Percentiles rank a stretch among this genome's conserved stretches.
Evolutionary conservation across 192 early-diverging fungal species (phyloP).

Genomic region (Gorgonomyces haynaldii): DNA sequence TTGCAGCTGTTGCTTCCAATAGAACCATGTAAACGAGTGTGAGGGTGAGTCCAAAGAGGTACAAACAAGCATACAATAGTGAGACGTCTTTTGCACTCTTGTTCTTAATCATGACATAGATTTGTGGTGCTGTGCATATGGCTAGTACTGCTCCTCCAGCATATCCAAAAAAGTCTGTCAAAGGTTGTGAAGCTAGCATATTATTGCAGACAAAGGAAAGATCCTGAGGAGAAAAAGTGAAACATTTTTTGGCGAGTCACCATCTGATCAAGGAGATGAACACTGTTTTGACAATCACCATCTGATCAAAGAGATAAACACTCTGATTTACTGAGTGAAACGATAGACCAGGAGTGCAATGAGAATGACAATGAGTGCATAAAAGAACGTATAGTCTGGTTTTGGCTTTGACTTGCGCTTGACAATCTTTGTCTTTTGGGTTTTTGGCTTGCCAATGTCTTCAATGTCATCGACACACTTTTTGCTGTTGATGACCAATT

Average conservation of each 20-base stretch:
- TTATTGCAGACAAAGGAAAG: too few relatives aligned
- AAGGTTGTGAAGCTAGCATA: too few relatives aligned
- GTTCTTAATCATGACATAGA: slow-evolving; percentile 2
- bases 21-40: slow-evolving; percentile 5
- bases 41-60: slow-evolving; percentile 1
- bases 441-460: slow-evolving; percentile 17
- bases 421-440: too few relatives aligned
- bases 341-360: too few relatives aligned
- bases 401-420: too few relatives aligned
- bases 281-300: too few relatives aligned
- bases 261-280: too few relatives aligned
- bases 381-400: too few relatives aligned
- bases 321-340: too few relatives aligned
- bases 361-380: too few relatives aligned
- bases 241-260: too few relatives aligned
- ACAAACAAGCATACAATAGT: neutral
- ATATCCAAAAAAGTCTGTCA: slow-evolving; percentile 6
- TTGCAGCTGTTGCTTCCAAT: slow-evolving; percentile 1
- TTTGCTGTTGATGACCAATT: slow-evolving; percentile 30
- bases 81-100: slow-evolving; percentile 7
- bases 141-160: slow-evolving; percentile 4
- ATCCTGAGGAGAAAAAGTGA: neutral
- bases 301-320: too few relatives aligned
- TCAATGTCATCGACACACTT: slow-evolving; percentile 17
- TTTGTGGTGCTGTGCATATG: slow-evolving; percentile 7